Evolutionary conservation across 202 grass and related monocot species (phyloP), one percentile per base, ranked within the genome.

Genomic region (Carex sylvatica): DNA sequence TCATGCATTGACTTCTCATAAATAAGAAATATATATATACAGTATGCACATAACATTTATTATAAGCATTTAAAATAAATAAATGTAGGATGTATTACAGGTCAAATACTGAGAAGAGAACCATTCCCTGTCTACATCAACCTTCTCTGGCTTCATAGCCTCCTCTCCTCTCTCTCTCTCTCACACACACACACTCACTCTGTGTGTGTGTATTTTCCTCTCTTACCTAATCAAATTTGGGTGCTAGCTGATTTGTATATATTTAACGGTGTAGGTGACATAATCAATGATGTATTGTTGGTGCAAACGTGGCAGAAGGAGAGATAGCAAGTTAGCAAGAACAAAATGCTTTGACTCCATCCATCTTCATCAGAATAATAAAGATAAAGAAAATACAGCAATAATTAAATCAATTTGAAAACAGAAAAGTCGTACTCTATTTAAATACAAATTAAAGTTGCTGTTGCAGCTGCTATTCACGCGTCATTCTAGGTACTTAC

Each of bases 101-200:
- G 68, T 71, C 68, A 23, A 38, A 70, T 71, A 71, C 68, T 71
- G 68, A 71, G 68, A 71, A 71, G 40, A 46, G 42, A 71, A 11
- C 40, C 40, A 23, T 19, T 71, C 10, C 23, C 9, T 24, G 68
- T 71, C 68, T 22, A 42, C 68, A 71, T 71, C 68, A 71, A 47
- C 10, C 8, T 49, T 22, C 9, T 71, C 18, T 44, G 9, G 38
- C 11, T 22, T 71, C 68, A 47, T 22, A 71, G n/a, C 5, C 68
- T 49, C 46, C 46, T 49, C 40, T 49, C 44, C 44, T 46, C 46
- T 71, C 18, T 12, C 16, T 9, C 16, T 47, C 19, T 47, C 68
- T 46, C 36, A 12, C 35, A 5, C 36, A 38, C 36, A 38, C 6
- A 38, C 36, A 38, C n/a, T n/a, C n/a, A n/a, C n/a, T n/a, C n/a